Conservation (phyloP, 306 rosid species). For the Herpetospermum pedunculosum region DNA sequence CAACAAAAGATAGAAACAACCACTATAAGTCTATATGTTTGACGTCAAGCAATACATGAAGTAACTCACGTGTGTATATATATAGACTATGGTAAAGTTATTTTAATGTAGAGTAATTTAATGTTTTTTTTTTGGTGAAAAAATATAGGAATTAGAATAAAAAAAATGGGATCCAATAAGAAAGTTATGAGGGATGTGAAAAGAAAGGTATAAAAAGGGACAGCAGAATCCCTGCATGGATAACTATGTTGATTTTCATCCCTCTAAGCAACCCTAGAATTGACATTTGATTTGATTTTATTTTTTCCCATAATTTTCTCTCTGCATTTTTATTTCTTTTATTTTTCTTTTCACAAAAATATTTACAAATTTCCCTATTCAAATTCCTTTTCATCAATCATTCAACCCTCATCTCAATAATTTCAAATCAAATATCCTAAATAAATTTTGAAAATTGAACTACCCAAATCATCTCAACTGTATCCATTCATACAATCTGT, state of each 20-base stretch:
- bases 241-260: conserved; percentile 11
- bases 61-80: no score
- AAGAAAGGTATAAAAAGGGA: conserved; percentile 12
- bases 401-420: neutral
- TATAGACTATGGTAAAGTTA: no score
- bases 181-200: neutral
- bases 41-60: no score
- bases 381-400: neutral
- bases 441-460: neutral
- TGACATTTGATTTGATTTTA: conserved; percentile 5
- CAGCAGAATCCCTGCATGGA: conserved; percentile 13
- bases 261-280: neutral
- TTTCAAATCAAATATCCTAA: neutral
- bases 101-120: no score
- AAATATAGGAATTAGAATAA: no score
- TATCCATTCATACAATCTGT: neutral
- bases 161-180: neutral
- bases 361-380: neutral
- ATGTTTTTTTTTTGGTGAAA: no score
- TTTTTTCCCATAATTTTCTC: neutral
- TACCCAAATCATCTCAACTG: neutral
- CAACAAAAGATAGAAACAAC: no score
- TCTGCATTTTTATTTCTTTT: neutral
- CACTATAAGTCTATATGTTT: no score
- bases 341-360: neutral